Evolutionary conservation across 768 basidiomycete genomes (phyloP).

Genomic region (Boletus tylopilopsis): DNA sequence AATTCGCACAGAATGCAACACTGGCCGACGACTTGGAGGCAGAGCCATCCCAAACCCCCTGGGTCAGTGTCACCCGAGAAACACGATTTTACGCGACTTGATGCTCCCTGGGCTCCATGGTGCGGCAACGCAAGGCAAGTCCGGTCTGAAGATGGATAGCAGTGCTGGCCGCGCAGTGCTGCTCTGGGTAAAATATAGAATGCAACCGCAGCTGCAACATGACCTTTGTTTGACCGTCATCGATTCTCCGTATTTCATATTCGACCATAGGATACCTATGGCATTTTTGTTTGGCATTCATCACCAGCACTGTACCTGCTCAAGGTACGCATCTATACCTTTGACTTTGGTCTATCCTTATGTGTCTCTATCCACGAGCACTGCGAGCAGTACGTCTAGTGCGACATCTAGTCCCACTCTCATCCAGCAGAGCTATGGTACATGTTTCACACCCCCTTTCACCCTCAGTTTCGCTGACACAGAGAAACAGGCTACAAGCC

Average conservation of each 20-base stretch:
- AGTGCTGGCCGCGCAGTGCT: no score
- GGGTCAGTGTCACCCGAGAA: no score
- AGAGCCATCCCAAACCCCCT: no score
- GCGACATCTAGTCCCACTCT: constrained; percentile 8
- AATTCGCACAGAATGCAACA: no score
- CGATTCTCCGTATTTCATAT: background rate
- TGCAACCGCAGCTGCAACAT: background rate
- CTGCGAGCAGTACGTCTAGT: background rate
- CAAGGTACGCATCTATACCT: background rate
- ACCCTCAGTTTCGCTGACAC: background rate
- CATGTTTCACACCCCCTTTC: background rate
- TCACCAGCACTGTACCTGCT: constrained; percentile 1
- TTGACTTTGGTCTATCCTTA: background rate
- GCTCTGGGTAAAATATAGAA: background rate
- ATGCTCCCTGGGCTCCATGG: no score
- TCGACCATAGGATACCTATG: background rate
- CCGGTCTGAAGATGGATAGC: no score
- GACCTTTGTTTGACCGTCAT: background rate
- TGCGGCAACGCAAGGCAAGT: no score
- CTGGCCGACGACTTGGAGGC: no score
- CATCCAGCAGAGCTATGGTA: constrained; percentile 4
- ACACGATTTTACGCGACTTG: no score
- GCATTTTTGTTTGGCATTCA: background rate
- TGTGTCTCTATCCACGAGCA: constrained; percentile 2
- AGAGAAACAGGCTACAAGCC: constrained; percentile 21